Conservation (phyloP, 108 stramenopile species). For the Cyclotella cryptica region DNA sequence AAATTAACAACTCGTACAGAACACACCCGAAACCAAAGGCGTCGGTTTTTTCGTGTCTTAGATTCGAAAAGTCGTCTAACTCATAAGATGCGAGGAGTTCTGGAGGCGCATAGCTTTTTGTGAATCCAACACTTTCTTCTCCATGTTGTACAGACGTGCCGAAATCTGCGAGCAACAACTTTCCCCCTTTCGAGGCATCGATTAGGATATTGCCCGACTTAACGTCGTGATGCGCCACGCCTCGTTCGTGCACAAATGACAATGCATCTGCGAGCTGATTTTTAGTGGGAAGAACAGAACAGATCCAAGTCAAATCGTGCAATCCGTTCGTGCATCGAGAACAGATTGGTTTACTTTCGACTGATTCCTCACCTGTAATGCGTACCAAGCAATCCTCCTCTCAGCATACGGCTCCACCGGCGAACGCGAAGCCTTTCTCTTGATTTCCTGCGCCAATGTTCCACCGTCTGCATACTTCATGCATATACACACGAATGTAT, state of each 20-base stretch:
- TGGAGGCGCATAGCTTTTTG: slow-evolving; percentile 51
- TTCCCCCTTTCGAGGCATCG: slow-evolving; percentile 48
- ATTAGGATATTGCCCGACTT: slow-evolving; percentile 49
- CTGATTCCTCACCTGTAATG: slow-evolving; percentile 33
- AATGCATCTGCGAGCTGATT: slow-evolving; percentile 34
- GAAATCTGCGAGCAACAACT: slow-evolving; percentile 49
- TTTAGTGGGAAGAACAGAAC: not conserved
- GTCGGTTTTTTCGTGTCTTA: slow-evolving; percentile 44
- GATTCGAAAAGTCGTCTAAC: slow-evolving; percentile 26
- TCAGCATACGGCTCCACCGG: slow-evolving; percentile 43
- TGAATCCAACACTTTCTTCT: slow-evolving; percentile 46
- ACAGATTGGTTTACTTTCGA: not conserved
- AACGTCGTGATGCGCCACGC: slow-evolving; percentile 48
- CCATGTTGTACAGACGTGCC: slow-evolving; percentile 45
- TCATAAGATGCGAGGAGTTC: slow-evolving; percentile 49
- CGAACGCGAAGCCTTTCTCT: slow-evolving; percentile 15
- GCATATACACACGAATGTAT: slow-evolving; percentile 45
- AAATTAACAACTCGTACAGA: slow-evolving; percentile 39
- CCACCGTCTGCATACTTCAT: slow-evolving; percentile 53
- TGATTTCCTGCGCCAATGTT: slow-evolving; percentile 45
- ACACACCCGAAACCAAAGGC: slow-evolving; percentile 45
- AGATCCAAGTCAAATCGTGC: not conserved
- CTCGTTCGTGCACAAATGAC: slow-evolving; percentile 44
- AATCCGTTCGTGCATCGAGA: not conserved
- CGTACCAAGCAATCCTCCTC: slow-evolving; percentile 53